phyloP scores from a whole-genome alignment of 495 filamentous ascomycete genomes.

The Cercophora newfieldiana region DNA sequence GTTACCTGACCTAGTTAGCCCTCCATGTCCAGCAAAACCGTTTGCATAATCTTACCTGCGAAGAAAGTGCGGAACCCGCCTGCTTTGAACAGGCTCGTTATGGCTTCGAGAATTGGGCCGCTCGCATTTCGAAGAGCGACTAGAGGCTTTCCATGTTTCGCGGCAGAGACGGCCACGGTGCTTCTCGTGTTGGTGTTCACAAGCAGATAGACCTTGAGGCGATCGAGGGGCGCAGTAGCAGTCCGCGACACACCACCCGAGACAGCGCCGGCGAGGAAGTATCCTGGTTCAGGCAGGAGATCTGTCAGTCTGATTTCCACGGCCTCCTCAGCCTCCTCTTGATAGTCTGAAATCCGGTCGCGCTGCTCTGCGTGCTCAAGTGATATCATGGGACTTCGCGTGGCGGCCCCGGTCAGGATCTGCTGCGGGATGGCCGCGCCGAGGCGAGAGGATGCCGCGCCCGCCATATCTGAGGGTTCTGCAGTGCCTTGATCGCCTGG shows the following conservation, averaged over 20 bases:
- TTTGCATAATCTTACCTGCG: conserved; percentile 65
- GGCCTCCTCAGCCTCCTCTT: conserved; percentile 32
- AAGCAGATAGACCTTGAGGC: conserved; percentile 95
- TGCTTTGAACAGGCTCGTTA: conserved; percentile 73
- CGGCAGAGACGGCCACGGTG: conserved; percentile 60
- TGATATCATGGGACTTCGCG: conserved; percentile 15
- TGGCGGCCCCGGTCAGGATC: conserved; percentile 17
- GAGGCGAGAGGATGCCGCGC: conserved; percentile 14
- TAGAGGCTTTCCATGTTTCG: conserved; percentile 68
- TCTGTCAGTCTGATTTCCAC: conserved; percentile 53
- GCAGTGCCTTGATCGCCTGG: neutral
- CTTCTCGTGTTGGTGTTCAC: conserved; percentile 72
- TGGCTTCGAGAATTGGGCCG: conserved; percentile 68
- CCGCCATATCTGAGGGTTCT: conserved; percentile 20
- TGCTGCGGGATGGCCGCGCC: conserved; percentile 11
- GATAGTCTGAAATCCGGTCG: conserved; percentile 27
- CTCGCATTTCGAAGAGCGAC: conserved; percentile 65
- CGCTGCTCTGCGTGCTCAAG: conserved; percentile 25
- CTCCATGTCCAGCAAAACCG: neutral
- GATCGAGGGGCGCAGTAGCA: conserved; percentile 91
- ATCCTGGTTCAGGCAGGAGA: conserved; percentile 73
- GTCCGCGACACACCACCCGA: conserved; percentile 91
- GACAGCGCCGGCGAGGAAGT: conserved; percentile 92
- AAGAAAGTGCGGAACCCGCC: conserved; percentile 93
- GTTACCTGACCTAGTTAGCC: conserved; percentile 68